These are phyloP conservation scores for Mesembryanthemum crystallinum DNA, from an alignment of 148 eudicot genomes.

Conservation along the genomic window DNA sequence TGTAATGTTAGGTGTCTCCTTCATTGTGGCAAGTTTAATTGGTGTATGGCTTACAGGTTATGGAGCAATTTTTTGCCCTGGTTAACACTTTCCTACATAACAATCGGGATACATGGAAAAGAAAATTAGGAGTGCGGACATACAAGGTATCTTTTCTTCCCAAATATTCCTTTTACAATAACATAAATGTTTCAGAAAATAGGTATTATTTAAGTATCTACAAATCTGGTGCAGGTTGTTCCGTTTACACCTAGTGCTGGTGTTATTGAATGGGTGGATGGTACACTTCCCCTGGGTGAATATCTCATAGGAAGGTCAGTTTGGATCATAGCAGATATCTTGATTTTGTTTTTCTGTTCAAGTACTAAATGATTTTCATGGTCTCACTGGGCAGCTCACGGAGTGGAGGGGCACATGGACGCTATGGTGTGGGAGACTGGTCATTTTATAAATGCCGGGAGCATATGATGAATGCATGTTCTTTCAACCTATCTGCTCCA, in stretches of 20 bases:
- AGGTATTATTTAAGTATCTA: not conserved
- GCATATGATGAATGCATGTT: conserved; percentile 72
- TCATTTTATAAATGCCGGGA: conserved; percentile 87
- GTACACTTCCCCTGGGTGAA: conserved; percentile 93
- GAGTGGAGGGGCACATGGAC: conserved; percentile 98
- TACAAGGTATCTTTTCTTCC: conserved; percentile 64
- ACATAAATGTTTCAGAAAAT: not conserved
- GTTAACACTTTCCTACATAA: conserved; percentile 92
- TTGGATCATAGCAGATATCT: conserved; percentile 2
- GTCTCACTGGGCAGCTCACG: conserved; percentile 53
- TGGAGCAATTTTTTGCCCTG: conserved; percentile 97
- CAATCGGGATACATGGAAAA: conserved; percentile 86
- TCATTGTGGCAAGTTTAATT: too few species aligned
- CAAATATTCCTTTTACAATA: not conserved
- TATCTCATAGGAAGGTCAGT: conserved; percentile 92
- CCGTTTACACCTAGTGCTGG: conserved; percentile 99
- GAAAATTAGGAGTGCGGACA: conserved; percentile 86
- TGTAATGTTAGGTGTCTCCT: too few species aligned
- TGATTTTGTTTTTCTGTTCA: conserved; percentile 10
- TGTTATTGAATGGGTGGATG: conserved; percentile 97
- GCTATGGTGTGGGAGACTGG: conserved; percentile 93
- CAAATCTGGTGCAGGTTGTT: conserved; percentile 60
- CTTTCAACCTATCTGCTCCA: conserved; percentile 15
- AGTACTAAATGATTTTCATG: conserved; percentile 7
- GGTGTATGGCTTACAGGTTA: conserved; percentile 52